A percentile compares a stretch with the other conserved stretches of the same genome.
These are phyloP conservation scores for Pterocarpus macrocarpus DNA, from an alignment of 306 rosid species.

Conservation along the genomic window DNA sequence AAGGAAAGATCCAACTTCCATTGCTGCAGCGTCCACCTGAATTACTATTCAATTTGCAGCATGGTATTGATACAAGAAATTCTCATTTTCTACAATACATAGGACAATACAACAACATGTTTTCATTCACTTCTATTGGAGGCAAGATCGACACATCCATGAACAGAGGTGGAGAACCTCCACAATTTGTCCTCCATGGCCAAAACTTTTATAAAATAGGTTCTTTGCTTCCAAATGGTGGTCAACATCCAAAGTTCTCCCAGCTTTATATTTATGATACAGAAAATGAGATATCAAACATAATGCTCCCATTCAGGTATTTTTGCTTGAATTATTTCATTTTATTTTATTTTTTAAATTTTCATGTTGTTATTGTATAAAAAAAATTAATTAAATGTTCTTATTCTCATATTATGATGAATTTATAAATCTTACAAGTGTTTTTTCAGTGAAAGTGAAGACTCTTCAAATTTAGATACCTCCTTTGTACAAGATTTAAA, in stretches of 20 bases:
- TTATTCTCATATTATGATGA: too few species aligned
- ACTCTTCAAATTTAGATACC: too few species aligned
- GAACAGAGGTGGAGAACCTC: neutral
- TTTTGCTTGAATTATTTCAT: too few species aligned
- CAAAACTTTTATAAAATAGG: neutral
- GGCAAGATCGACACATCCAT: neutral
- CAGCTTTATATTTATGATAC: neutral
- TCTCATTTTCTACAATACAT: neutral
- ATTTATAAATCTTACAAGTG: too few species aligned
- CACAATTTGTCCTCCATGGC: neutral
- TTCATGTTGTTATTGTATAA: too few species aligned
- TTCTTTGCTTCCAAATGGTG: neutral
- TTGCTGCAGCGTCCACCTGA: neutral
- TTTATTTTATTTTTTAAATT: too few species aligned
- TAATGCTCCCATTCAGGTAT: neutral
- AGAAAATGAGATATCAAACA: neutral
- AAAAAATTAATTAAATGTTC: too few species aligned
- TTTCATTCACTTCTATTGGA: neutral
- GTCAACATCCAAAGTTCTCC: neutral
- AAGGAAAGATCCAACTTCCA: neutral
- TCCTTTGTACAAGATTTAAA: neutral
- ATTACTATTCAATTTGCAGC: too few species aligned
- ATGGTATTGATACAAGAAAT: neutral
- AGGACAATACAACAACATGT: neutral
- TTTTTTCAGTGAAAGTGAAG: too few species aligned